phyloP scores from a whole-genome alignment of 2,329 filamentous ascomycete species.

The Plenodomus tracheiphilus region DNA sequence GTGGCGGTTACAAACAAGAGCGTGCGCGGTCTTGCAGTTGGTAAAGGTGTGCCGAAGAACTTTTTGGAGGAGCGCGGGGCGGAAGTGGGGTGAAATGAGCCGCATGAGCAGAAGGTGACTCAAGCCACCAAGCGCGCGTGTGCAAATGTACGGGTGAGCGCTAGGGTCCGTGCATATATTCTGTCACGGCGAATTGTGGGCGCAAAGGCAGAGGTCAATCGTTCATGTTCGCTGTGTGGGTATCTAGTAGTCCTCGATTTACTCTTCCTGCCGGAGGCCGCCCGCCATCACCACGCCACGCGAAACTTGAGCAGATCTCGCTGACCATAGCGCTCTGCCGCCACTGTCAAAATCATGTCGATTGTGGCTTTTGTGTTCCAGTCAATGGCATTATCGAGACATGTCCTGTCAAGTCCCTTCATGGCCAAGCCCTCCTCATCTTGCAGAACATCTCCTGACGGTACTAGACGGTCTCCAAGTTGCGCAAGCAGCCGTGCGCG shows the following conservation, averaged over 20 bases:
- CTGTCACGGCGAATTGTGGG: constrained; percentile 11
- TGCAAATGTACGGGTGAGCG: constrained; percentile 13
- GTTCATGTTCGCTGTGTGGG: background rate
- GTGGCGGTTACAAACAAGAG: constrained; percentile 8
- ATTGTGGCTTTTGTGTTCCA: constrained; percentile 66
- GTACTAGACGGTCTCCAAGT: constrained; percentile 40
- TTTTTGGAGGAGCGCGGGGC: constrained; percentile 33
- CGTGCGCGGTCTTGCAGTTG: constrained; percentile 16
- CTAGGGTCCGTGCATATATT: constrained; percentile 17
- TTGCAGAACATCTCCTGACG: constrained; percentile 14
- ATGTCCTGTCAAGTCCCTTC: background rate
- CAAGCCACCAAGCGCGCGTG: constrained; percentile 28
- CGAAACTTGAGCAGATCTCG: constrained; percentile 79
- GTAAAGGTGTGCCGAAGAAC: constrained; percentile 21
- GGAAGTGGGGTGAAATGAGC: constrained; percentile 35
- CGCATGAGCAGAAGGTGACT: constrained; percentile 36
- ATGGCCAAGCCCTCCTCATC: background rate
- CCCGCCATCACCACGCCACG: constrained; percentile 43
- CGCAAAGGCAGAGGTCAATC: background rate
- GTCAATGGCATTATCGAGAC: constrained; percentile 36
- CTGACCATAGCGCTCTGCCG: constrained; percentile 88
- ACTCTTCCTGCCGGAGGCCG: background rate
- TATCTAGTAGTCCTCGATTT: constrained; percentile 6
- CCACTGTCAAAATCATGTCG: constrained; percentile 88
- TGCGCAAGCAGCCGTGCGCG: constrained; percentile 52